phyloP scores from a whole-genome alignment of 2,329 filamentous ascomycete genomes.

The Cercospora zeina region DNA sequence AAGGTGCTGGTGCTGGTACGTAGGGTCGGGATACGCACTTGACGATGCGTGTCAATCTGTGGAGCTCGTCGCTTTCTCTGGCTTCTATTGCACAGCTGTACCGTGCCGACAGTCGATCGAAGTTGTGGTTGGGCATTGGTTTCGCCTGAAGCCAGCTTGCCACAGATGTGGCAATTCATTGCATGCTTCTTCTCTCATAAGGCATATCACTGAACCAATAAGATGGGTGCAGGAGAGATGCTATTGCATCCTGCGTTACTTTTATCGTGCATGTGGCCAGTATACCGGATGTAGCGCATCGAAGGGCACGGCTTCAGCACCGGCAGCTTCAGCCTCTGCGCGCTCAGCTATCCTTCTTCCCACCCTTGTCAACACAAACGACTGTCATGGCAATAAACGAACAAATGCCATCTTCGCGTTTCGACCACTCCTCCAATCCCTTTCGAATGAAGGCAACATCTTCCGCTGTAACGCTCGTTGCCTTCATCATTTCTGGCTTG shows the following conservation, averaged over 20 bases:
- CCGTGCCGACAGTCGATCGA: no score
- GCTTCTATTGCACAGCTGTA: no score
- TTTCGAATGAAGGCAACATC: constrained; percentile 16
- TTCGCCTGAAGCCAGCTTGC: no score
- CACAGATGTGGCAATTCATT: no score
- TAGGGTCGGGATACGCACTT: neutral
- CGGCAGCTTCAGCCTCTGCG: neutral
- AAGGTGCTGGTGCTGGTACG: neutral
- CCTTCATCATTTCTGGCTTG: constrained; percentile 14
- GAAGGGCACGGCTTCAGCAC: neutral
- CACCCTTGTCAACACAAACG: constrained; percentile 8
- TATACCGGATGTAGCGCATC: neutral
- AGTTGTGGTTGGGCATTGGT: no score
- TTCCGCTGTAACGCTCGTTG: constrained; percentile 2
- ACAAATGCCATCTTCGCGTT: constrained; percentile 18
- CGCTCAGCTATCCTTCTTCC: neutral
- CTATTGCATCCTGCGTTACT: no score
- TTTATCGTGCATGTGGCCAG: no score
- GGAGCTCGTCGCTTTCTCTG: neutral
- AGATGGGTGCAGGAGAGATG: no score
- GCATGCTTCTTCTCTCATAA: no score
- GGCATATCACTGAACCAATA: no score
- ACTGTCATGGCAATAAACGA: constrained; percentile 10
- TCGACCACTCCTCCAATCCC: constrained; percentile 16
- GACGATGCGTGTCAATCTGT: neutral